These are phyloP conservation scores for Hemerocallis citrina DNA, from an alignment of 106 monocot genomes.

Conservation along the genomic window DNA sequence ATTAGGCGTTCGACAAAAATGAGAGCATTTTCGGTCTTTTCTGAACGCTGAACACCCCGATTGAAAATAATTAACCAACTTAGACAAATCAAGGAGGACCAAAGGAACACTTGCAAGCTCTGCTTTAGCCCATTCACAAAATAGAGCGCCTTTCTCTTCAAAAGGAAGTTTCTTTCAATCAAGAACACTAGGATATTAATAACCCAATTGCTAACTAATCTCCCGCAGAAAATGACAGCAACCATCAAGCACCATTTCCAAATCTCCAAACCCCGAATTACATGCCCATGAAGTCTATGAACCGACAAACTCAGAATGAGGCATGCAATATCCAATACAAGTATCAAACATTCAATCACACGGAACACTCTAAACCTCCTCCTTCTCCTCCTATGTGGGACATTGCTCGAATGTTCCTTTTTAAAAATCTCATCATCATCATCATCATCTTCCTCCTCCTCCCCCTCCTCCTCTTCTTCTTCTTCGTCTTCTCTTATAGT, in stretches of 20 bases:
- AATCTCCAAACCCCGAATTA: slow-evolving; percentile 74
- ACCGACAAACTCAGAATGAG: slow-evolving; percentile 49
- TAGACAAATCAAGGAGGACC: slow-evolving; percentile 55
- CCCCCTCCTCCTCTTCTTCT: slow-evolving; percentile 55
- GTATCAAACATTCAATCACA: slow-evolving; percentile 49
- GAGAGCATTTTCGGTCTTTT: slow-evolving; percentile 40
- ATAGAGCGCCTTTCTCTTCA: slow-evolving; percentile 87
- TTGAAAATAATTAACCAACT: slow-evolving; percentile 72
- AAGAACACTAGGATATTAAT: slow-evolving; percentile 55
- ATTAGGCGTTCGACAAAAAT: slow-evolving; percentile 36
- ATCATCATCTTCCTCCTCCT: too few species aligned
- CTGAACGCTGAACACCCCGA: slow-evolving; percentile 28
- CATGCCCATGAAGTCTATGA: slow-evolving; percentile 22
- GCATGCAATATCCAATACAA: slow-evolving; percentile 37
- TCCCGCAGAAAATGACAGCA: slow-evolving; percentile 57
- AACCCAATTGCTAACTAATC: slow-evolving; percentile 56
- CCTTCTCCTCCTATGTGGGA: slow-evolving; percentile 1
- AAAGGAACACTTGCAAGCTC: slow-evolving; percentile 59
- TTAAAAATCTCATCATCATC: slow-evolving; percentile 49
- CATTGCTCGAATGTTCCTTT: slow-evolving; percentile 15
- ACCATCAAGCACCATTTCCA: slow-evolving; percentile 97
- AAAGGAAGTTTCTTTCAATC: slow-evolving; percentile 81
- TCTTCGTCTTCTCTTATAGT: slow-evolving; percentile 12
- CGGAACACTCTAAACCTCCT: slow-evolving; percentile 20
- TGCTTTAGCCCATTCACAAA: slow-evolving; percentile 83